phyloP scores from a whole-genome alignment of 2,329 filamentous ascomycete species.

The Phyllosticta paracitricarpa region DNA sequence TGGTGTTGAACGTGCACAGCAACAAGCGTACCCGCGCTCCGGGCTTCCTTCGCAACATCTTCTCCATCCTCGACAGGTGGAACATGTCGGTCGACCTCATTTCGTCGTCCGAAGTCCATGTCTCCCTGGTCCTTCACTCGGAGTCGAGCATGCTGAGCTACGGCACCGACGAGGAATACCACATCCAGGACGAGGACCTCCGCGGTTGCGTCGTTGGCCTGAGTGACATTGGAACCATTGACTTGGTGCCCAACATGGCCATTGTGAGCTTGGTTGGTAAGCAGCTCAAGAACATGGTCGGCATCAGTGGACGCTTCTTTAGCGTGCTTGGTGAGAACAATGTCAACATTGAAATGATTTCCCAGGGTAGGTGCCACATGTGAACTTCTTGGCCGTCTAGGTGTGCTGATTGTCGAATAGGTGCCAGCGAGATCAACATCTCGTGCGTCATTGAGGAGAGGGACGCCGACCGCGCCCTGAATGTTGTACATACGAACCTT shows the following conservation, averaged over 20 bases:
- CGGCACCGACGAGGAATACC: conserved; percentile 33
- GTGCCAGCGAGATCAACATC: conserved; percentile 98
- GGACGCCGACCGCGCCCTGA: conserved; percentile 87
- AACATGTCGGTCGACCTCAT: conserved; percentile 90
- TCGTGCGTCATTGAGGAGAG: conserved; percentile 91
- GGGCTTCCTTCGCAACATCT: conserved; percentile 90
- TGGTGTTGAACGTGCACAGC: conserved; percentile 94
- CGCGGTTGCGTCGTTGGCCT: conserved; percentile 56
- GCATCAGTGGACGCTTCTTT: conserved; percentile 91
- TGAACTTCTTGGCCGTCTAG: neutral
- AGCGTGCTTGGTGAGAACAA: conserved; percentile 85
- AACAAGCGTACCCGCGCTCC: conserved; percentile 95
- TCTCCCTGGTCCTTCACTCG: conserved; percentile 91
- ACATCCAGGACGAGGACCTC: conserved; percentile 37
- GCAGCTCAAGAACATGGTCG: conserved; percentile 94
- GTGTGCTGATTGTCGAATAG: conserved; percentile 35
- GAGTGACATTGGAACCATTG: conserved; percentile 75
- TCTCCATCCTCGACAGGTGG: conserved; percentile 79
- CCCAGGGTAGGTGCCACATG: conserved; percentile 58
- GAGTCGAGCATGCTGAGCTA: conserved; percentile 47
- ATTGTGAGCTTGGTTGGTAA: conserved; percentile 91
- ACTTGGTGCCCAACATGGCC: conserved; percentile 83
- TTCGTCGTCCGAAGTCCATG: conserved; percentile 91
- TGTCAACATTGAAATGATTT: conserved; percentile 99
- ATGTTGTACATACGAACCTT: conserved; percentile 89